Base-by-base conservation (phyloP, 352 stramenopile genomes). In the Phytophthora cactorum region DNA sequence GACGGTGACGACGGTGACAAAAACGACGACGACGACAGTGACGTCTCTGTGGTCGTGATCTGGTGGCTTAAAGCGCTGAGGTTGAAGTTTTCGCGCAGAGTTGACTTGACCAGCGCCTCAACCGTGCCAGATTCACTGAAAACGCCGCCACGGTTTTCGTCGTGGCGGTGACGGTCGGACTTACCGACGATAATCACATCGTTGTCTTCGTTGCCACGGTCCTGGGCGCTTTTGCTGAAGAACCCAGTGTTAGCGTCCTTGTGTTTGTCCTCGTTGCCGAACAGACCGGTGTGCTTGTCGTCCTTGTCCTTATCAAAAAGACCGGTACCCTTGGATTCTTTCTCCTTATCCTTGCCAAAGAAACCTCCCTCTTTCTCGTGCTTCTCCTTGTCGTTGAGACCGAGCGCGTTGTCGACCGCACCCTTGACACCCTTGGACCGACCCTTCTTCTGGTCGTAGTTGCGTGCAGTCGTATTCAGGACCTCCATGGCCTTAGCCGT, bases 391-490 rank as follows among this genome's bases (percentile, higher is more conserved):
- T 72, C 51, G 38, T 68, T 59, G n/a, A 67, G 34, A 22, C 58
- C 59, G 14, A 63, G 17, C 4, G 51, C 65, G 25, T 72, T 68
- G 52, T 72, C 58, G 32, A 72, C 57, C 1, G 50, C 38, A 29
- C 65, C 52, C 47, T 62, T 68, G 22, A 72, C 50, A 14, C 65
- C 58, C 31, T 54, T 72, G 6, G 65, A 64, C 5, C 49, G 53
- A 14, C 58, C 65, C n/a, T 72, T 72, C 36, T 60, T 52, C 52
- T 63, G 32, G 38, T 69, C 61, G 38, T 69, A 69, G 45, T 63
- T 69, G 61, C 61, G 61, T 22, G 61, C 61, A 10, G 61, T 69
- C 32, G 39, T 63, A 15, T 58, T 56, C 45, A 69, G 10, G 10
- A 63, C 34, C 25, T 69, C 61, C 61, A 69, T 69, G 34, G 61